Base-by-base conservation (phyloP, 2,329 filamentous ascomycete genomes). In the Parafenestella ontariensis region DNA sequence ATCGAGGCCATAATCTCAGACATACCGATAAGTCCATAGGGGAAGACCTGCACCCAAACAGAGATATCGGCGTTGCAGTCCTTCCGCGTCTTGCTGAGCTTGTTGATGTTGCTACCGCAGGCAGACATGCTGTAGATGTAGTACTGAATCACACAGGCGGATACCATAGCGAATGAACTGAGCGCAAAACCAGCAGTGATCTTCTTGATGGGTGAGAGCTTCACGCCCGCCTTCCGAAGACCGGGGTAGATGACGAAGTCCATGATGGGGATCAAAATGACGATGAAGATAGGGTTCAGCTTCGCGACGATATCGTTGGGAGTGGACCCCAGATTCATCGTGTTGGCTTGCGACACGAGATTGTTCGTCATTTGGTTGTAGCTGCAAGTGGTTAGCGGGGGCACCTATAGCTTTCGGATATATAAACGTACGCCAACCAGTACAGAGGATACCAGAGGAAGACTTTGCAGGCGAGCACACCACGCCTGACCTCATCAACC, bases 251-350 rank as follows among this genome's bases (percentile, higher is more conserved):
- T 63, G 36, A 87, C 37, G 45, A 71, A 66, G 54, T 93, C 89
- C 64, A 87, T 84, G 55, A 92, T 77, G 0, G 70, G 71, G 21
- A 72, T 65, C 2, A 92, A 84, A 68, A 93, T 86, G 64, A 93
- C 84, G 58, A 93, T 85, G 42, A 88, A 86, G 62, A 93, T 86
- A 3, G 90, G 89, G 75, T 93, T 88, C 26, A 93, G 80, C 76
- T 92, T 92, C 68, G 88, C 83, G 65, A 93, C 85, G 49, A 93
- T 80, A 68, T 93, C 90, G 79, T 93, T 93, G 63, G 90, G 90
- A 1, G 90, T 83, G 11, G 87, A 87, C 66, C 89, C 81, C 3
- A 88, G 83, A 45, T 84, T 73, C 89, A 91, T 86, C 42, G 86
- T 86, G 11, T 82, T 81, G 18, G 87, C 88, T 76, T 92, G 89